A percentile compares a stretch with the other conserved stretches of the same genome.
Conservation (phyloP, 257 asterid species). For the Jacaranda copaia region DNA sequence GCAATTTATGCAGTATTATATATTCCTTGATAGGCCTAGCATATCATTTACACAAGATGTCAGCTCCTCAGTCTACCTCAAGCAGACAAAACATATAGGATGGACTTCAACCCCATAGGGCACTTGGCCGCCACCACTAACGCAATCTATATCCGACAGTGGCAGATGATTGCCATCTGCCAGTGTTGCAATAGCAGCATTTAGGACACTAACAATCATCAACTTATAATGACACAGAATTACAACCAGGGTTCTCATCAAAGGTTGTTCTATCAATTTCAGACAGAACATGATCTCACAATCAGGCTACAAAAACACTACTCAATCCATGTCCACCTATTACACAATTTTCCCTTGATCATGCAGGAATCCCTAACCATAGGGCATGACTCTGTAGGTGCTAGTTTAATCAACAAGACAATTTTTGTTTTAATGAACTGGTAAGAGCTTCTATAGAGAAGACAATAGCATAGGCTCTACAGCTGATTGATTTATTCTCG, state of each 20-base stretch:
- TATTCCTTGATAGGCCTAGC: neutral
- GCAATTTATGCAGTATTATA: neutral
- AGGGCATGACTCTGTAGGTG: neutral
- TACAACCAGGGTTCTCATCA: neutral
- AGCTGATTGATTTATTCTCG: neutral
- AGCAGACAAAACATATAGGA: neutral
- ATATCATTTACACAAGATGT: neutral
- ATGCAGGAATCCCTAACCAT: neutral
- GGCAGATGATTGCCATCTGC: neutral
- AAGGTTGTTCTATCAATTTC: neutral
- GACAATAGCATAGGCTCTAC: neutral
- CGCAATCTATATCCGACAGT: neutral
- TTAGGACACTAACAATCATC: neutral
- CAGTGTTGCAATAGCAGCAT: neutral
- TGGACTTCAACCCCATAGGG: neutral
- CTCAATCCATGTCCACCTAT: neutral
- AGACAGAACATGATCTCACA: neutral
- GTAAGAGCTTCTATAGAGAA: neutral
- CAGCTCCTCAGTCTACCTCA: conserved; percentile 1
- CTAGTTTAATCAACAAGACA: neutral
- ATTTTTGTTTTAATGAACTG: neutral
- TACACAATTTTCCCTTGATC: neutral
- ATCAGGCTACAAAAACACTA: neutral
- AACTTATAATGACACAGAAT: neutral
- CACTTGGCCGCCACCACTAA: neutral